Conservation (phyloP, 441 rosid genomes). For the Codiaeum variegatum region DNA sequence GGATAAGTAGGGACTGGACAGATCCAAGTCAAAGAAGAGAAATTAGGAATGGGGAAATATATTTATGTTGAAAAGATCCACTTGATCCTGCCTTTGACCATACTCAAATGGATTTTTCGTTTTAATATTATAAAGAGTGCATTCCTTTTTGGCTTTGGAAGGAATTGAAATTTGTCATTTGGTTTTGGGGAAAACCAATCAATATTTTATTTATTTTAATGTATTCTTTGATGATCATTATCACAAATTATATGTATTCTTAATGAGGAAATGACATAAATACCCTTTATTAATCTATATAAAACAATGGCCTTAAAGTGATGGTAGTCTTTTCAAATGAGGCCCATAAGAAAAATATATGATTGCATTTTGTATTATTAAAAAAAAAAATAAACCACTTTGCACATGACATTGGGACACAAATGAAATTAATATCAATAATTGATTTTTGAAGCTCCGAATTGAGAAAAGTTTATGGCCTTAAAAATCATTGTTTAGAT, state of each 20-base stretch:
- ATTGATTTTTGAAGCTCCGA: conserved; percentile 5
- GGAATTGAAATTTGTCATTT: neutral
- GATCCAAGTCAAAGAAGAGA: neutral
- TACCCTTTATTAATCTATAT: neutral
- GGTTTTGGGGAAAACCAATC: neutral
- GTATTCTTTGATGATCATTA: conserved; percentile 5
- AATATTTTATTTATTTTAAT: neutral
- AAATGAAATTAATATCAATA: neutral
- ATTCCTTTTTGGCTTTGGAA: conserved; percentile 11
- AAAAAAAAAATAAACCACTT: neutral
- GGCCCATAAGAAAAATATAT: neutral
- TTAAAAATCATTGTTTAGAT: conserved; percentile 13
- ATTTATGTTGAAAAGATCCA: conserved; percentile 11
- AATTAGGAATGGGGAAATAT: no score
- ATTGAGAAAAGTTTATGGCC: neutral
- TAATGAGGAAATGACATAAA: neutral
- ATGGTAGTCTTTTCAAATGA: neutral
- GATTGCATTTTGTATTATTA: neutral
- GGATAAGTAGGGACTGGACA: neutral
- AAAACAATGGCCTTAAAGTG: neutral
- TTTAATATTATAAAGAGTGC: conserved; percentile 5
- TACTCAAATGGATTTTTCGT: conserved; percentile 16
- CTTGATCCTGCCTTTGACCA: conserved; percentile 24
- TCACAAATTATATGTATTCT: neutral
- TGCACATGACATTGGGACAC: conserved; percentile 12